Evolutionary conservation across 805 yeast species (phyloP), one percentile per base, ranked within the genome.

Genomic region (Schwanniomyces pseudopolymorphus): DNA sequence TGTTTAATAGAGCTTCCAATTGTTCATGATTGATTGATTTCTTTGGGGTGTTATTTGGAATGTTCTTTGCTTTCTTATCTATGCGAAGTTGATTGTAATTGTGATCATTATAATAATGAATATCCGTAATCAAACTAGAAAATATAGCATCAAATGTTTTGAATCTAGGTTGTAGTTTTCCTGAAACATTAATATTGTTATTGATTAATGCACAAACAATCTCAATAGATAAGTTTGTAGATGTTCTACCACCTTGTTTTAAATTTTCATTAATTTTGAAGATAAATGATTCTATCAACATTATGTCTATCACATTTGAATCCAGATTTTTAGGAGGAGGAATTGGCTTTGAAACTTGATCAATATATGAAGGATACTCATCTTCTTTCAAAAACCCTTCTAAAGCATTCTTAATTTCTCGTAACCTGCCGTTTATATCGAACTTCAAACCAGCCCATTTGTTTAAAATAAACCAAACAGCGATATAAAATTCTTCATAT

Each of bases 381-480:
- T 20, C 17, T 7, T 46, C 42, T 5, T 38, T 28, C 14, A 51
- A 39, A 13, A 40, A 21, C 2, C 51, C 55, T 19, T 40, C 35
- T 16, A 25, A 31, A 13, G 52, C 9, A 14, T 51, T 55, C 4
- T 20, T 27, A 4, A 9, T 36, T 10, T 33, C 25, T 22, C 27
- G 20, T 6, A 39, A 11, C 10, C 42, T 35, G 5, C 43, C 45
- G 21, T 40, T 39, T 6, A 42, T 38, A 27, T 43, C 44, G n/a
- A 52, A 42, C n/a, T 51, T 27, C 9, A 66, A 48, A 2, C 71
- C 72, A 5, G 69, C 75, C 68, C 70, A 70, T 40, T 57, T 57
- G 45, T 56, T 54, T 27, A 71, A 55, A 2, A 61, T 48, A 40
- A 60, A 62, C 75, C 74, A 71, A 28, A 66, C 53, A 5, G 63